phyloP scores from a whole-genome alignment of 1,284 basidiomycete species.

The Microbotryomycetes sp. region DNA sequence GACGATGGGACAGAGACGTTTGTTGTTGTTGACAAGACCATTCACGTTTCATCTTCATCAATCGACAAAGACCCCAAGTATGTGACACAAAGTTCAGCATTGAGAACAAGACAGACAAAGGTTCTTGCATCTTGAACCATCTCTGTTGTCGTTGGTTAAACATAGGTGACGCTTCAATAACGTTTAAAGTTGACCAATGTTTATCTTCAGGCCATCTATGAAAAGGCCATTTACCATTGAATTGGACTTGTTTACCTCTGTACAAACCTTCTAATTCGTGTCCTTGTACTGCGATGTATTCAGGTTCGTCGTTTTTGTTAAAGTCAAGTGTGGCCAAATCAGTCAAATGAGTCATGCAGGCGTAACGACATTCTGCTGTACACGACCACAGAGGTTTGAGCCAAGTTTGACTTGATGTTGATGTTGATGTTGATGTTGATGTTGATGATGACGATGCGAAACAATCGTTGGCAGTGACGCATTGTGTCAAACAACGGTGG shows the following conservation, averaged over 20 bases:
- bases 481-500: conserved; percentile 51
- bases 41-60: conserved; percentile 44
- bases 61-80: conserved; percentile 24
- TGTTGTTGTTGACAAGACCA: conserved; percentile 50
- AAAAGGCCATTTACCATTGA: conserved; percentile 96
- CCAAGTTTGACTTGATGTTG: conserved; percentile 50
- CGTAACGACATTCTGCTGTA: conserved; percentile 77
- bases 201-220: conserved; percentile 45
- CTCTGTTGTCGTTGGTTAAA: conserved; percentile 5
- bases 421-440: conserved; percentile 8
- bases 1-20: too few relatives aligned
- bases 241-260: conserved; percentile 51
- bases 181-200: background rate
- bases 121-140: conserved; percentile 77
- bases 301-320: conserved; percentile 8
- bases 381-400: conserved; percentile 62
- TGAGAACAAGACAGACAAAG: conserved; percentile 83
- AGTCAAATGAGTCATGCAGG: conserved; percentile 79
- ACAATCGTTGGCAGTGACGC: conserved; percentile 37
- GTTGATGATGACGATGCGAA: conserved; percentile 46
- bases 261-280: conserved; percentile 38
- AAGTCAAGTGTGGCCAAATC: conserved; percentile 44
- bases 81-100: conserved; percentile 75
- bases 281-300: too few relatives aligned
- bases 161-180: conserved; percentile 46